phyloP scores from a whole-genome alignment of 768 basidiomycete species.

The Trametes elegans region DNA sequence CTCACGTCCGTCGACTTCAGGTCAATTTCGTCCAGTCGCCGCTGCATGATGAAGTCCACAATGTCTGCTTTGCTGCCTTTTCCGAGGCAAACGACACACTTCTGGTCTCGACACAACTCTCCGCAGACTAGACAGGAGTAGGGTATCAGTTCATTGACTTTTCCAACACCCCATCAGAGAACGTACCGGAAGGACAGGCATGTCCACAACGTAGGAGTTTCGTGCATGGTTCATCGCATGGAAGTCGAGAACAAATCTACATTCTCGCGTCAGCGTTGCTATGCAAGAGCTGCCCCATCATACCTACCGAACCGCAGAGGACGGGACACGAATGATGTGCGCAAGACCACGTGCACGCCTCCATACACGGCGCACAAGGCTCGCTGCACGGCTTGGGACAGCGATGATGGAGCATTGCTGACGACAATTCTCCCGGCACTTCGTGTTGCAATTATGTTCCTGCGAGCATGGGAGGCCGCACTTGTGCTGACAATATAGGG shows the following conservation, averaged over 20 bases:
- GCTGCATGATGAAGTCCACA: constrained; percentile 37
- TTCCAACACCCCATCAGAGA: no score
- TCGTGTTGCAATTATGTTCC: constrained; percentile 29
- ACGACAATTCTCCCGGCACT: constrained; percentile 27
- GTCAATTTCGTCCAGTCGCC: constrained; percentile 29
- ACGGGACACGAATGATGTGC: constrained; percentile 34
- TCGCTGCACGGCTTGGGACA: constrained; percentile 32
- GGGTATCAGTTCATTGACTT: no score
- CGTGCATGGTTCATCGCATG: constrained; percentile 35
- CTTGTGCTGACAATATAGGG: constrained; percentile 32
- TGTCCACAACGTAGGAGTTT: constrained; percentile 36
- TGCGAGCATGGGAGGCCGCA: constrained; percentile 31
- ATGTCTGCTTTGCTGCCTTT: constrained; percentile 26
- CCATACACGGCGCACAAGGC: constrained; percentile 35
- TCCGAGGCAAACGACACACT: constrained; percentile 32
- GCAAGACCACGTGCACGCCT: constrained; percentile 36
- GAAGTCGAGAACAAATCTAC: constrained; percentile 38
- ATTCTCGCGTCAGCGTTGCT: not conserved
- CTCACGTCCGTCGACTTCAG: constrained; percentile 28
- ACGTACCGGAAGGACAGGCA: constrained; percentile 35
- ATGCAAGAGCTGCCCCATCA: no score
- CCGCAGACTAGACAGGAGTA: constrained; percentile 32
- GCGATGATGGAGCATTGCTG: constrained; percentile 31
- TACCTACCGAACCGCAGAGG: constrained; percentile 37
- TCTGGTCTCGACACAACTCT: constrained; percentile 35